These are phyloP conservation scores for Pterocarpus santalinus DNA, from an alignment of 306 rosid species.

Conservation along the genomic window DNA sequence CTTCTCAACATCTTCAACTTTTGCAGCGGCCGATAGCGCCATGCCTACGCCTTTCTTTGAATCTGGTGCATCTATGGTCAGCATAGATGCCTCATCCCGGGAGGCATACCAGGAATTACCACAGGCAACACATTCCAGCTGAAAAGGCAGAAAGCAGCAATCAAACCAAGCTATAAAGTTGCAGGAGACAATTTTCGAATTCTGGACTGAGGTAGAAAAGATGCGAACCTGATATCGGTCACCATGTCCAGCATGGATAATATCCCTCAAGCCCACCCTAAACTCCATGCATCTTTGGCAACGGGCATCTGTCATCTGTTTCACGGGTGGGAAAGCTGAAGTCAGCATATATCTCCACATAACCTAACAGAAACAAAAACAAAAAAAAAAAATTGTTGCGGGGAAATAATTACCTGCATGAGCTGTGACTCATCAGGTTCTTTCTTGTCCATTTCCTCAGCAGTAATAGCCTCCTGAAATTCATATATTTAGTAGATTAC, in stretches of 20 bases:
- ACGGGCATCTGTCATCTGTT: slow-evolving; percentile 94
- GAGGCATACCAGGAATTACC: slow-evolving; percentile 95
- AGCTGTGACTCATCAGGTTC: slow-evolving; percentile 81
- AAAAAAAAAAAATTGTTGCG: slow-evolving; percentile 1
- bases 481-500: slow-evolving; percentile 27
- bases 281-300: slow-evolving; percentile 79
- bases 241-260: slow-evolving; percentile 85
- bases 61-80: slow-evolving; percentile 63
- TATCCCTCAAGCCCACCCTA: slow-evolving; percentile 88
- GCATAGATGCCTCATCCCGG: slow-evolving; percentile 78
- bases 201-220: background rate
- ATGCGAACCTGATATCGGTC: slow-evolving; percentile 84
- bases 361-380: slow-evolving; percentile 20
- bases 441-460: slow-evolving; percentile 74
- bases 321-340: slow-evolving; percentile 44
- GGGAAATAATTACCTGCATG: slow-evolving; percentile 75
- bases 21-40: slow-evolving; percentile 73
- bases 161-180: slow-evolving; percentile 37
- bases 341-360: slow-evolving; percentile 39
- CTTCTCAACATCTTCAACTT: slow-evolving; percentile 80
- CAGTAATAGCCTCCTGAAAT: slow-evolving; percentile 86
- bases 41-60: slow-evolving; percentile 62
- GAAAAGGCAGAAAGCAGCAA: slow-evolving; percentile 48
- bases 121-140: slow-evolving; percentile 92
- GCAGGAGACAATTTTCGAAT: slow-evolving; percentile 30